These are phyloP conservation scores for Penicillium hesseltinei DNA, from an alignment of 2,329 filamentous ascomycete genomes.

Conservation along the genomic window DNA sequence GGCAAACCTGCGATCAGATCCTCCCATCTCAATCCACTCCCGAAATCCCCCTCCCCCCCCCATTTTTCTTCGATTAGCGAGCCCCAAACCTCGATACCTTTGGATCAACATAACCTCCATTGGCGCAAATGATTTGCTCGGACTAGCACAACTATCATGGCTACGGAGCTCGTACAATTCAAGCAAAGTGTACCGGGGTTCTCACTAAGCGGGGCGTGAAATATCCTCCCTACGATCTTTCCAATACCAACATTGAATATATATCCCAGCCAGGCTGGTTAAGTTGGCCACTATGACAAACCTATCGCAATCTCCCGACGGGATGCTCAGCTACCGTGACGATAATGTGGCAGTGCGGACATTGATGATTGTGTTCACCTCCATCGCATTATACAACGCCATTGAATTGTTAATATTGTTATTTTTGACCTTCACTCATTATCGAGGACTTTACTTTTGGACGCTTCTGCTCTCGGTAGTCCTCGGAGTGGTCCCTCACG, in stretches of 20 bases:
- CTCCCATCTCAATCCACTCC: background rate
- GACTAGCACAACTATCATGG: constrained; percentile 14
- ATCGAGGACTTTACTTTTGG: constrained; percentile 44
- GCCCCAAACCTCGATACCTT: background rate
- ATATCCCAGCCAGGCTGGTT: background rate
- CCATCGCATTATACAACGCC: constrained; percentile 51
- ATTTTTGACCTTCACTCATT: constrained; percentile 39
- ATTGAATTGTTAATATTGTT: constrained; percentile 41
- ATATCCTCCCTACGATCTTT: background rate
- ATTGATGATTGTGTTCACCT: constrained; percentile 34
- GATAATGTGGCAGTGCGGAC: constrained; percentile 24
- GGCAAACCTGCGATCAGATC: constrained; percentile 4
- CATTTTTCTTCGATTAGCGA: background rate
- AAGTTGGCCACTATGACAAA: constrained; percentile 4
- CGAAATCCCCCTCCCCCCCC: no score
- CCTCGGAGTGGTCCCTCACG: constrained; percentile 36
- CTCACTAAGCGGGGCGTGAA: constrained; percentile 4
- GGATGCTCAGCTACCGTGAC: constrained; percentile 29
- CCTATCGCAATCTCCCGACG: constrained; percentile 28
- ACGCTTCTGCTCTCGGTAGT: constrained; percentile 38
- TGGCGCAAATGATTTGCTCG: constrained; percentile 8
- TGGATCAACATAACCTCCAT: background rate
- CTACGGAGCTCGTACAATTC: constrained; percentile 7
- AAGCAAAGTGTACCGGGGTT: constrained; percentile 9
- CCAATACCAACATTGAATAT: background rate